Evolutionary conservation across 1,284 basidiomycete genomes (phyloP).

Genomic region (Amylostereum areolatum): DNA sequence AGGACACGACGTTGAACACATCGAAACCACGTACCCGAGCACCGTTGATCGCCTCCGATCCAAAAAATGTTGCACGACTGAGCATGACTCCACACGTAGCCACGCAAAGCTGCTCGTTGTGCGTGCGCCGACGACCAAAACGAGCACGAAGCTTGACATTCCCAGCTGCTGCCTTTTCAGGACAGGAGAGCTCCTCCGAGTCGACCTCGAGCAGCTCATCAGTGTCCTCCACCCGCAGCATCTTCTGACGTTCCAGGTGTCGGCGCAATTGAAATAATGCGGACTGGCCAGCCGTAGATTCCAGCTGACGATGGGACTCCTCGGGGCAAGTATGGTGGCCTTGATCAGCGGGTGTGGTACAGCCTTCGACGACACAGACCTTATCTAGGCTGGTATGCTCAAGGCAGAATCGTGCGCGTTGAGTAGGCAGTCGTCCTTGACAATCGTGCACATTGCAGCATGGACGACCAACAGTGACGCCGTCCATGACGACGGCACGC

Average conservation of each 20-base stretch:
- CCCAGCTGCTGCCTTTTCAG: slow-evolving; percentile 16
- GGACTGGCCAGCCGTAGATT: neutral
- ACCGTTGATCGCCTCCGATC: slow-evolving; percentile 5
- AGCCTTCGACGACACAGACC: slow-evolving; percentile 13
- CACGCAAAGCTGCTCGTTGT: slow-evolving; percentile 26
- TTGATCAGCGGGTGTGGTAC: slow-evolving; percentile 1
- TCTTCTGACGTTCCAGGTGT: slow-evolving; percentile 3
- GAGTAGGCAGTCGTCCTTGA: slow-evolving; percentile 10
- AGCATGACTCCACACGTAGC: slow-evolving; percentile 20
- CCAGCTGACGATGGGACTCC: slow-evolving; percentile 13
- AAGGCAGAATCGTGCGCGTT: slow-evolving; percentile 15
- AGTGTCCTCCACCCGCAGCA: no score
- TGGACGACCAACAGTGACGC: slow-evolving; percentile 25
- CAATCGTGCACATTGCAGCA: slow-evolving; percentile 23
- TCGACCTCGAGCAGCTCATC: no score
- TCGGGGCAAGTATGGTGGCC: slow-evolving; percentile 15
- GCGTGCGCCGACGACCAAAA: slow-evolving; percentile 21
- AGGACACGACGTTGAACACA: neutral
- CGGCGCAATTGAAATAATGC: slow-evolving; percentile 13
- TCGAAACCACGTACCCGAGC: slow-evolving; percentile 12
- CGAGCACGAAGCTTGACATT: slow-evolving; percentile 15
- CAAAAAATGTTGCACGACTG: slow-evolving; percentile 8
- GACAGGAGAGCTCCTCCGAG: slow-evolving; percentile 4
- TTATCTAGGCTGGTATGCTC: slow-evolving; percentile 6
- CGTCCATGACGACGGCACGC: slow-evolving; percentile 21